Percentiles rank a stretch among this genome's conserved stretches.
phyloP scores from a whole-genome alignment of 1,284 basidiomycete genomes.

The Schizophyllum amplum region DNA sequence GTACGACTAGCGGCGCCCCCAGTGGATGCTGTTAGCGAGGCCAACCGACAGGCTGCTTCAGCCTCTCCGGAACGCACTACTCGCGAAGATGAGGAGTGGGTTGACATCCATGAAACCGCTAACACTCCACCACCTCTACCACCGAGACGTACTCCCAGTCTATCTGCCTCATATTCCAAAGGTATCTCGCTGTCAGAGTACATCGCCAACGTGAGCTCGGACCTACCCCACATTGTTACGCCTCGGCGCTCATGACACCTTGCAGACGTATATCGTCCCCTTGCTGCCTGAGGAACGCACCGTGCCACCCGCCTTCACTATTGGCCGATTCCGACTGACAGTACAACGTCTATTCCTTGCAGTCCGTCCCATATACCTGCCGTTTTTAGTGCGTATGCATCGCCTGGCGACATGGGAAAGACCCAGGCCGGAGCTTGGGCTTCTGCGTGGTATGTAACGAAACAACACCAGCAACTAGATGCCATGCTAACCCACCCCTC shows the following conservation, averaged over 20 bases:
- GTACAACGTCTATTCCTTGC: conserved; percentile 48
- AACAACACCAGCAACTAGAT: conserved; percentile 1
- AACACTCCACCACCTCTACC: no score
- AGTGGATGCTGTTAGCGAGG: no score
- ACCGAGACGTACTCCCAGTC: conserved; percentile 13
- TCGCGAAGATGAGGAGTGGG: no score
- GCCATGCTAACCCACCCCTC: conserved; percentile 13
- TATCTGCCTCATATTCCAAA: no score
- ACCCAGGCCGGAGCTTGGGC: conserved; percentile 34
- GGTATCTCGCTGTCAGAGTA: no score
- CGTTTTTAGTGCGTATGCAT: conserved; percentile 31
- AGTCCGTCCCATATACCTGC: conserved; percentile 39
- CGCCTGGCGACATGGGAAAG: conserved; percentile 47
- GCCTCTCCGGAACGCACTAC: no score
- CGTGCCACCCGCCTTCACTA: conserved; percentile 37
- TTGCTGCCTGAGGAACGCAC: conserved; percentile 33
- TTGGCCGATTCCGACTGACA: conserved; percentile 44
- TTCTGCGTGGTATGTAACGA: conserved; percentile 42
- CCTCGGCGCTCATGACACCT: conserved; percentile 15
- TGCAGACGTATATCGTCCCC: conserved; percentile 37
- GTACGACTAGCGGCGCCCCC: conserved; percentile 20
- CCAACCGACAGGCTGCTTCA: no score
- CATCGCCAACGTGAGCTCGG: conserved; percentile 19
- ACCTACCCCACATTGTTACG: conserved; percentile 2
- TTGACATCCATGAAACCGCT: conserved; percentile 25